Evolutionary conservation across 2,329 filamentous ascomycete species (phyloP).

Genomic region (Penicillium sumatraense): DNA sequence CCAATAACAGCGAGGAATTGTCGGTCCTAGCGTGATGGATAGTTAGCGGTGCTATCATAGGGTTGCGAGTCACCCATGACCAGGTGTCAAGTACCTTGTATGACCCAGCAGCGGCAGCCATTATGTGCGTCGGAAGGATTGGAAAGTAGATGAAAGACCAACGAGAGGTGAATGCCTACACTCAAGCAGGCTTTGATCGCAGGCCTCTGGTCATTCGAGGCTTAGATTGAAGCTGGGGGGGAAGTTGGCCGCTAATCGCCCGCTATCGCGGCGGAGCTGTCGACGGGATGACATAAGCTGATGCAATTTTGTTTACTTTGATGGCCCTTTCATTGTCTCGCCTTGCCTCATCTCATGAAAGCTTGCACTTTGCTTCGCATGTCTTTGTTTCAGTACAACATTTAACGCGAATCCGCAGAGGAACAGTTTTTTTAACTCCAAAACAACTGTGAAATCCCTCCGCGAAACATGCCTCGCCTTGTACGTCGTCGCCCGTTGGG

Average conservation of each 20-base stretch:
- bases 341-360: not conserved
- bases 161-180: not conserved
- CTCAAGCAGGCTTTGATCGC: not conserved
- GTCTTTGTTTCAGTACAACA: conserved; percentile 1
- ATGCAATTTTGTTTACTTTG: conserved; percentile 7
- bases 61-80: conserved; percentile 49
- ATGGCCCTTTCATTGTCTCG: not conserved
- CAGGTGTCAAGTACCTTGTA: conserved; percentile 54
- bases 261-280: conserved; percentile 25
- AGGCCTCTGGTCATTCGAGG: conserved; percentile 3
- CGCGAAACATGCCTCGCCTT: conserved; percentile 72
- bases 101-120: conserved; percentile 62
- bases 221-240: not conserved
- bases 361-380: conserved; percentile 13
- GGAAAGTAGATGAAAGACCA: conserved; percentile 1
- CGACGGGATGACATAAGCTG: not conserved
- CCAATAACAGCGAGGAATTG: conserved; percentile 98
- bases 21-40: conserved; percentile 64
- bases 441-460: not conserved
- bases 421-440: conserved; percentile 20
- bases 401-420: conserved; percentile 22
- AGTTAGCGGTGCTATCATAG: conserved; percentile 38
- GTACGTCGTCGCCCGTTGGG: conserved; percentile 78
- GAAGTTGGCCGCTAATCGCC: conserved; percentile 19
- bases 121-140: conserved; percentile 36